Evolutionary conservation across 495 filamentous ascomycete genomes (phyloP), one percentile per base, ranked within the genome.

Genomic region (Hypoxylon trugodes): DNA sequence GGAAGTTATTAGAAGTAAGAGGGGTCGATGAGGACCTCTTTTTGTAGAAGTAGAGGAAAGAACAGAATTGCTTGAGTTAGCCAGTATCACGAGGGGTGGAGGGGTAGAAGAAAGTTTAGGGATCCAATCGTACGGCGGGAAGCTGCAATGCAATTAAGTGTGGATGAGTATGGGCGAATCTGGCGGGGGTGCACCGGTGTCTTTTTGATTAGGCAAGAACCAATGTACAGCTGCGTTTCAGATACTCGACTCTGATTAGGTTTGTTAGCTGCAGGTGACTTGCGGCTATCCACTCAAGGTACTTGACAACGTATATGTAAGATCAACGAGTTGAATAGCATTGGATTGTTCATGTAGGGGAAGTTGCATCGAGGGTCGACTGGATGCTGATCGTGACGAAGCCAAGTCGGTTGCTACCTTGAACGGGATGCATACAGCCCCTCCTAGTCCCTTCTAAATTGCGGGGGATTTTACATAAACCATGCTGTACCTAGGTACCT

Each of bases 1-100:
- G 68, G 86, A 75, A 61, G 84, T 63, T 65, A 82, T 65, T 59
- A 83, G 64, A 69, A 84, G 69, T 64, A 75, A 74, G 63, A 71
- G 72, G 69, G 69, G 69, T 41, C 70, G 69, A 41, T 62, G 36
- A 41, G 61, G 35, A 22, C 61, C 36, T 68, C 56, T 68, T 46
- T 37, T 50, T 60, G 79, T 66, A 64, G 73, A 45, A 50, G 71
- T 19, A 13, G 19, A n/a, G n/a, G n/a, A n/a, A n/a, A n/a, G n/a
- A n/a, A n/a, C n/a, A n/a, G n/a, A n/a, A n/a, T n/a, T 40, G 32
- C 19, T 53, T 5, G 38, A 58, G 22, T 62, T 48, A 47, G 64
- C 58, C 58, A 67, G 58, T 46, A 61, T 66, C 52, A 53, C 52
- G 56, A 66, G 36, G 35, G 18, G 15, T 13, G 7, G 24, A 19